Evolutionary conservation across 768 basidiomycete genomes (phyloP).

Genomic region (Coprinellus micaceus): DNA sequence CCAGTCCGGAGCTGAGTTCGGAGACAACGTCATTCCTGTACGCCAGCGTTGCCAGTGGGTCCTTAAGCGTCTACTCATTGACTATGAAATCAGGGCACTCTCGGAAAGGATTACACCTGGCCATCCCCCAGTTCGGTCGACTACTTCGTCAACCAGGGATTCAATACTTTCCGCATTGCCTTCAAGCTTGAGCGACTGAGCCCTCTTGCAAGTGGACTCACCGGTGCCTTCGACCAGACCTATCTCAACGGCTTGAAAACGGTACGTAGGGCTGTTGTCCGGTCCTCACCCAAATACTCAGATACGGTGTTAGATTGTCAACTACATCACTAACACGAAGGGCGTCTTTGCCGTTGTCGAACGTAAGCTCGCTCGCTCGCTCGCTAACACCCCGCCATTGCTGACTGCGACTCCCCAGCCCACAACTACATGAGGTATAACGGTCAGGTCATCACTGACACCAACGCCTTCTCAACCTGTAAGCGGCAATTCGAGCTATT

Average conservation of each 20-base stretch:
- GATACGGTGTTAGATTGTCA: slow-evolving; percentile 39
- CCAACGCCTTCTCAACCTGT: slow-evolving; percentile 48
- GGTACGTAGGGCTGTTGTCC: slow-evolving; percentile 23
- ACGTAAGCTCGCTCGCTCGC: slow-evolving; percentile 27
- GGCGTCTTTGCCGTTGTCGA: slow-evolving; percentile 57
- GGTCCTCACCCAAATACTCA: no score
- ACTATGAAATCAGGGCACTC: slow-evolving; percentile 25
- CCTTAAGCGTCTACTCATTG: neutral
- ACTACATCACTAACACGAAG: slow-evolving; percentile 53
- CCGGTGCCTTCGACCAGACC: slow-evolving; percentile 48
- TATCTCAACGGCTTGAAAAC: slow-evolving; percentile 50
- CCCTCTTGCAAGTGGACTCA: slow-evolving; percentile 49
- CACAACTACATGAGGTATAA: slow-evolving; percentile 65
- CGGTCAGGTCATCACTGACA: slow-evolving; percentile 45
- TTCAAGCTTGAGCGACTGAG: slow-evolving; percentile 57
- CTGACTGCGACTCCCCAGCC: slow-evolving; percentile 16
- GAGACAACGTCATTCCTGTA: slow-evolving; percentile 45
- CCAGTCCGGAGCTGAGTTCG: slow-evolving; percentile 61
- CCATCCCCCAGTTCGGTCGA: slow-evolving; percentile 40
- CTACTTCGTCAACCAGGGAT: slow-evolving; percentile 52
- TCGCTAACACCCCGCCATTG: neutral
- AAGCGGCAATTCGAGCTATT: slow-evolving; percentile 15
- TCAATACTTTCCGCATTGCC: slow-evolving; percentile 61
- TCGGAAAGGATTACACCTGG: slow-evolving; percentile 47
- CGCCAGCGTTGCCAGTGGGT: slow-evolving; percentile 7